Conservation (phyloP, 805 yeast genomes). For the Teunomyces kruisii region DNA sequence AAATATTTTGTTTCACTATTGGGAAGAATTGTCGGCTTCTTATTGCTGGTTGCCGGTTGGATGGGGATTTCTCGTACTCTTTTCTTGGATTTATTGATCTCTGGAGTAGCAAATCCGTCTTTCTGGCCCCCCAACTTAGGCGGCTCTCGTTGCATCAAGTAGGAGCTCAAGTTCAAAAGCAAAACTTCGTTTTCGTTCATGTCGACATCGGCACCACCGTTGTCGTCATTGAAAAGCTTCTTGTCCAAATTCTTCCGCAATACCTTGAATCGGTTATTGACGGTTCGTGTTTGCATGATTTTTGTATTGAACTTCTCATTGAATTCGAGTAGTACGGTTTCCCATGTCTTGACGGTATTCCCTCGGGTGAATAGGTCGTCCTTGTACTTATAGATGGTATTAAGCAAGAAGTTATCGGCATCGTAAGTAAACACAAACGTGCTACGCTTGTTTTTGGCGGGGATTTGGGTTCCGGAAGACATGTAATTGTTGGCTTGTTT, state of each 20-base stretch:
- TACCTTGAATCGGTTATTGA: slow-evolving; percentile 23
- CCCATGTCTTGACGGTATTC: slow-evolving; percentile 26
- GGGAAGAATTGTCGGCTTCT: no score
- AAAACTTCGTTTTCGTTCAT: slow-evolving; percentile 27
- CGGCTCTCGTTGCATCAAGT: slow-evolving; percentile 7
- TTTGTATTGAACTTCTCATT: slow-evolving; percentile 16
- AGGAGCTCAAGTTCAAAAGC: slow-evolving; percentile 16
- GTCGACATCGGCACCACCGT: slow-evolving; percentile 6
- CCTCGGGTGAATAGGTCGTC: slow-evolving; percentile 27
- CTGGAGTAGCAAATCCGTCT: not conserved
- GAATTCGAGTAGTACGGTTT: slow-evolving; percentile 19
- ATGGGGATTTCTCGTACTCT: not conserved
- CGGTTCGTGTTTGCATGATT: slow-evolving; percentile 25
- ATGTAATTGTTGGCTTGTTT: no score
- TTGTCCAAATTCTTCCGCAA: slow-evolving; percentile 20
- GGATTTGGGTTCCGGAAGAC: not conserved
- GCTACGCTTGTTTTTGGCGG: slow-evolving; percentile 7
- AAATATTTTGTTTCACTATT: no score
- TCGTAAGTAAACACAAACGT: slow-evolving; percentile 26
- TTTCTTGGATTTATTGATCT: not conserved
- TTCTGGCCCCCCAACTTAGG: not conserved
- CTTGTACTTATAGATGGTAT: slow-evolving; percentile 17
- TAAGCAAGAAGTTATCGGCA: slow-evolving; percentile 20
- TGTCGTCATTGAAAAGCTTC: slow-evolving; percentile 11
- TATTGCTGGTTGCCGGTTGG: no score